Evolutionary conservation across 2,329 filamentous ascomycete genomes (phyloP), one percentile per base, ranked within the genome.

Genomic region (Aspergillus aculeatus): DNA sequence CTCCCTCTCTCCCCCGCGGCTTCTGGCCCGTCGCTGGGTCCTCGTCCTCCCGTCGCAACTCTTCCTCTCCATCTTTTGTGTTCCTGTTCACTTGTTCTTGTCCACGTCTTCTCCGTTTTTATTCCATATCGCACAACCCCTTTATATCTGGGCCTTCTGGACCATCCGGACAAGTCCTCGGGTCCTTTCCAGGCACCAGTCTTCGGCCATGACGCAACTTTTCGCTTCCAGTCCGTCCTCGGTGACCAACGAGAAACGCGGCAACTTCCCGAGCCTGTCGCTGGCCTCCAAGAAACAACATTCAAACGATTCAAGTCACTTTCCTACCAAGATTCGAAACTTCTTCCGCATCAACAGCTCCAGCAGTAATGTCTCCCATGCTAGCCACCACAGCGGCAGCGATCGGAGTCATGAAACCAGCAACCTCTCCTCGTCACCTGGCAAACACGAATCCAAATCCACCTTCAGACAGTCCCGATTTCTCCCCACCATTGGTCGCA

Each of bases 381-480:
- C 61, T 35, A 68, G 62, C 51, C 67, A 68, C 55, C 63, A 67
- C 41, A 59, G 55, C 47, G 63, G 66, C 53, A 65, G 64, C 54
- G 66, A 70, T 31, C 68, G 67, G 19, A 69, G 75, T 57, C 67
- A 71, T 19, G 75, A 75, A 48, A 78, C 80, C 59, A 72, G 75
- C n/a, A 44, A 44, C 38, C 38, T 44, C 59, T 75, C 80, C 67
- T 72, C 76, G 31, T 72, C 75, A 7, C 78, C 77, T 3, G 75
- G 79, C 64, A 86, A 86, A 74, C 77, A 83, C 62, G 86, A 89
- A 68, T 78, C 77, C 68, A 91, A 90, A 75, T 84, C 83, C 66
- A 83, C 86, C 57, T 90, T 92, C 74, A 87, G 92, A 69, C 91
- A 96, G 75, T 95, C 90, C 66, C 87, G 91, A 71, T 96, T 96